Base-by-base conservation (phyloP, 352 stramenopile species). In the Globisporangium okanoganense region DNA sequence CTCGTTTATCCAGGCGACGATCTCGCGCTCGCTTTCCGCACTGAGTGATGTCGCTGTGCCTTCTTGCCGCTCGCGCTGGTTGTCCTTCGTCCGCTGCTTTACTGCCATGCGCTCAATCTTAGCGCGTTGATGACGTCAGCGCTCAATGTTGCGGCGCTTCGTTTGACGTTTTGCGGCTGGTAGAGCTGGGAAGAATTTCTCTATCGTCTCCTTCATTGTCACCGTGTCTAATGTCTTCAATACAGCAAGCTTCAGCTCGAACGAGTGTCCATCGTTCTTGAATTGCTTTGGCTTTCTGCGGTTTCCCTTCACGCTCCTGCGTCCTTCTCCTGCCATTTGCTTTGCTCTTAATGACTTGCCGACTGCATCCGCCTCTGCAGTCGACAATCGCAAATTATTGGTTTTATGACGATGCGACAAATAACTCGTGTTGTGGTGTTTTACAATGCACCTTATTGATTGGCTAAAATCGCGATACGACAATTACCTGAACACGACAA, bases 191-290 rank as follows among this genome's bases (percentile, higher is more conserved):
- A 27, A 54, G 16, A 54, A 54, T 10, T 0, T 54, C 22, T 54
- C 48, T 0, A 54, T 54, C 0, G 48, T 25, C 48, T 54, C 48
- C 48, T 54, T 54, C 48, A 54, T 54, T 40, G 27, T 54, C 22
- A 16, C 16, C 0, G 16, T 54, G 18, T 54, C 18, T 40, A 54
- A 40, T 25, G 48, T 0, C 0, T 4, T 40, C 16, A 54, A 40
- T 54, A 54, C 27, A 40, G 48, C 48, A 54, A 54, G 48, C 48
- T 54, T 54, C 16, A 54, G 48, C 48, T 54, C 27, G 3, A 54
- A 54, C 14, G 48, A 54, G 27, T 54, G 48, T 40, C 48, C 48
- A 1, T 54, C 48, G 3, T 54, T 54, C 27, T 40, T 54, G 48
- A 40, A 54, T 54, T 54, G 16, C 27, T 40, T 40, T 54, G 48